Percentiles rank a stretch among this genome's conserved stretches.
These are phyloP conservation scores for Monosporozyma solicola DNA, from an alignment of 805 yeast genomes.

Conservation along the genomic window DNA sequence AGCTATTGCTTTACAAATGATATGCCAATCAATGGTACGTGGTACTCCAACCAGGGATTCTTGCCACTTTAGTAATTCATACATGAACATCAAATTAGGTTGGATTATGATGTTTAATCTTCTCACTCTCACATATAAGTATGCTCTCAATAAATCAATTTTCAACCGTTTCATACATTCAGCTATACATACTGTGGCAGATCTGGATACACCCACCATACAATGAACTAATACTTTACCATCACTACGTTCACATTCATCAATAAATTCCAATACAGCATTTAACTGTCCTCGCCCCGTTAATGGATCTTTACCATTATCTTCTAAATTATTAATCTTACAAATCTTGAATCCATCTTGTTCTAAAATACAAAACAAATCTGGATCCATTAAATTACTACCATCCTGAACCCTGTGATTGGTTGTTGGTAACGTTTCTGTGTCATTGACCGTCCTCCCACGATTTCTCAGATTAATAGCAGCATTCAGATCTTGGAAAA, in stretches of 20 bases:
- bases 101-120: slow-evolving; percentile 88
- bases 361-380: slow-evolving; percentile 10
- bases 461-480: neutral
- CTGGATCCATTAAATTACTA: neutral
- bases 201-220: slow-evolving; percentile 90
- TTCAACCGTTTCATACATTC: slow-evolving; percentile 77
- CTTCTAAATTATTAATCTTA: slow-evolving; percentile 71
- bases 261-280: slow-evolving; percentile 56
- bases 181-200: slow-evolving; percentile 93
- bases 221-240: slow-evolving; percentile 76
- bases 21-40: slow-evolving; percentile 81
- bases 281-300: slow-evolving; percentile 48
- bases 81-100: slow-evolving; percentile 87
- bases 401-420: neutral
- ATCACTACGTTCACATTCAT: slow-evolving; percentile 37
- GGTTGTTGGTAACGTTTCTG: too few relatives aligned
- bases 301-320: slow-evolving; percentile 83
- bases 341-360: slow-evolving; percentile 27
- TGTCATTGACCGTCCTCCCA: neutral
- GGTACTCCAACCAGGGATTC: slow-evolving; percentile 22
- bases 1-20: slow-evolving; percentile 75
- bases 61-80: slow-evolving; percentile 61
- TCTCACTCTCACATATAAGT: slow-evolving; percentile 79
- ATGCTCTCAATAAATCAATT: slow-evolving; percentile 66
- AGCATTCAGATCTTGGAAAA: neutral